phyloP scores from a whole-genome alignment of 768 basidiomycete genomes.

The Leccinellum luteum region DNA sequence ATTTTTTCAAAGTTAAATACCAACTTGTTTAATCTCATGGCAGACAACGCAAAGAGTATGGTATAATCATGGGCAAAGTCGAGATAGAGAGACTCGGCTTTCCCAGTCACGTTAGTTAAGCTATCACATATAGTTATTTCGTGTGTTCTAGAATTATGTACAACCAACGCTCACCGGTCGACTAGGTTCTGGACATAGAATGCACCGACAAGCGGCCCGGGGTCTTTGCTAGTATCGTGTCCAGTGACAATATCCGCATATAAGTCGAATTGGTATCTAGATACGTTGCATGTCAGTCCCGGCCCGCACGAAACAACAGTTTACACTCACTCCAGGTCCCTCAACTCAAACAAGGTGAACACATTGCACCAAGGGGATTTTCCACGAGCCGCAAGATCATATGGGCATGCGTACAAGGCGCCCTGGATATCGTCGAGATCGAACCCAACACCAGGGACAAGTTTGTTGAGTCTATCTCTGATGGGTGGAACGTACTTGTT shows the following conservation, averaged over 20 bases:
- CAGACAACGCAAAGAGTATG: conserved; percentile 38
- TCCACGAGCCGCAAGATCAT: conserved; percentile 36
- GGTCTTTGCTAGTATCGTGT: conserved; percentile 22
- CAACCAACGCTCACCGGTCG: conserved; percentile 28
- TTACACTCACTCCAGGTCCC: conserved; percentile 34
- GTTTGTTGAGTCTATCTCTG: conserved; percentile 32
- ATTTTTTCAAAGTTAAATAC: not conserved
- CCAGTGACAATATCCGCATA: conserved; percentile 35
- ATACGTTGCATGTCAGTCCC: not conserved
- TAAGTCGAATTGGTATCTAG: conserved; percentile 39
- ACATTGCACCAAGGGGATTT: conserved; percentile 41
- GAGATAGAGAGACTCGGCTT: conserved; percentile 33
- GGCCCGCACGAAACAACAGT: not conserved
- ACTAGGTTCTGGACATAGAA: conserved; percentile 39
- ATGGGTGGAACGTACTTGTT: conserved; percentile 37
- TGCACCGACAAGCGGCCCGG: conserved; percentile 36
- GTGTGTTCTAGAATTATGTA: not conserved
- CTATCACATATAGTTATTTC: conserved; percentile 12
- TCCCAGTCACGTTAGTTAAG: conserved; percentile 32
- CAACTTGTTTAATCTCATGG: conserved; percentile 37
- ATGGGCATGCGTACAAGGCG: conserved; percentile 42
- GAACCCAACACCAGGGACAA: conserved; percentile 34
- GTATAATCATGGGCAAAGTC: conserved; percentile 43
- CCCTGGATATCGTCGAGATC: conserved; percentile 33
- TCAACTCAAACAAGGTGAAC: conserved; percentile 34